These are phyloP conservation scores for Peronospora farinosa DNA, from an alignment of 352 stramenopile species.

Conservation along the genomic window DNA sequence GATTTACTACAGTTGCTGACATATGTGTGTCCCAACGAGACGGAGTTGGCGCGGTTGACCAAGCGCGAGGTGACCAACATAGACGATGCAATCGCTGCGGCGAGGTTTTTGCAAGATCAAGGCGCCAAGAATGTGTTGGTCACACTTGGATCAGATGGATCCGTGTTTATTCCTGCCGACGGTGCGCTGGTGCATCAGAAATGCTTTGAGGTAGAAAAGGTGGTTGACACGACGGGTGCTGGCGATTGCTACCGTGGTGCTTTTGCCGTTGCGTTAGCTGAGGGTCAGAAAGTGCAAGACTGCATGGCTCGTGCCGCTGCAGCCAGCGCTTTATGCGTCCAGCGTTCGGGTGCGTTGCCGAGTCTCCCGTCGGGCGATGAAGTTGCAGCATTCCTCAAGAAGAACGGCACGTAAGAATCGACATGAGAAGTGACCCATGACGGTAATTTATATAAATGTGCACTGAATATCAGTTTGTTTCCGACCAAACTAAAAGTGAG, in stretches of 20 bases:
- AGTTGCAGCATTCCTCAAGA: constrained; percentile 31
- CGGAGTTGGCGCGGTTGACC: constrained; percentile 51
- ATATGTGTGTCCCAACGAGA: constrained; percentile 76
- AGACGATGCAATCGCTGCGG: constrained; percentile 48
- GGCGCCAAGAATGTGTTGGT: constrained; percentile 56
- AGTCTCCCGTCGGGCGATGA: constrained; percentile 52
- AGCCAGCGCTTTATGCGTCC: constrained; percentile 62
- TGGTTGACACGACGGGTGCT: constrained; percentile 75
- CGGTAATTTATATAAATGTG: neutral
- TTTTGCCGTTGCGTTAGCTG: constrained; percentile 55
- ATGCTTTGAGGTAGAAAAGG: constrained; percentile 46
- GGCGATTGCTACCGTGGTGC: constrained; percentile 72
- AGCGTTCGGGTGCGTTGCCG: constrained; percentile 51
- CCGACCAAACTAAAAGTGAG: too few relatives aligned
- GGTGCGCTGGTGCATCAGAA: constrained; percentile 37
- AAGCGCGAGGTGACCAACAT: constrained; percentile 31
- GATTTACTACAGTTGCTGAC: constrained; percentile 51
- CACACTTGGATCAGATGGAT: constrained; percentile 59
- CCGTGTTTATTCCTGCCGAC: constrained; percentile 53
- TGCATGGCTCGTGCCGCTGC: constrained; percentile 50
- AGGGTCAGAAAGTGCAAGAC: constrained; percentile 40
- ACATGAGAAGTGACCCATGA: neutral
- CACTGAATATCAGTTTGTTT: neutral
- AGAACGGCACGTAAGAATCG: constrained; percentile 10
- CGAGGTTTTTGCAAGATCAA: constrained; percentile 42